Conservation (phyloP, 1,284 basidiomycete genomes). For the Pseudozyma sp. region DNA sequence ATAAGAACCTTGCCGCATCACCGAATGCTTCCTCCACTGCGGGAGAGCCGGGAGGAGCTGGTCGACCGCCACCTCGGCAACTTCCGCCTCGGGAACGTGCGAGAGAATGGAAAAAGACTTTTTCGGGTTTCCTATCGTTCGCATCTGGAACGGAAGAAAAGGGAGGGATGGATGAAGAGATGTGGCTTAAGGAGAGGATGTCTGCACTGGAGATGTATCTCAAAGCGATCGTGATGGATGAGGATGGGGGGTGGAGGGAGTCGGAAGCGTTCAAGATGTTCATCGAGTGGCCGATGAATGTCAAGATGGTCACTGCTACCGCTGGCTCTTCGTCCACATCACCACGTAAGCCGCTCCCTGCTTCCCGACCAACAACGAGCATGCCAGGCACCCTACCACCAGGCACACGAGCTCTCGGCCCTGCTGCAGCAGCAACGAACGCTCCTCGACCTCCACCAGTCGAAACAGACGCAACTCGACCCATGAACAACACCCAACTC, state of each 20-base stretch:
- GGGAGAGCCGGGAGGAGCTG: constrained; percentile 35
- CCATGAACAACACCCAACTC: constrained; percentile 84
- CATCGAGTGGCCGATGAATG: constrained; percentile 77
- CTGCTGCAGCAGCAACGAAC: constrained; percentile 14
- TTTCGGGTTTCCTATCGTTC: constrained; percentile 35
- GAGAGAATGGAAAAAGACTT: constrained; percentile 61
- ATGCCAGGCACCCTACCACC: constrained; percentile 33
- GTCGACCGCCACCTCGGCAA: constrained; percentile 75
- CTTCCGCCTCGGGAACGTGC: constrained; percentile 86
- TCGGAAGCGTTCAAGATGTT: constrained; percentile 85
- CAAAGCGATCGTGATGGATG: constrained; percentile 82
- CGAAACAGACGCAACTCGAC: constrained; percentile 87
- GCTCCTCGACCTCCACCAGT: constrained; percentile 71
- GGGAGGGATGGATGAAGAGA: constrained; percentile 26
- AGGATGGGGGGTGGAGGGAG: constrained; percentile 85
- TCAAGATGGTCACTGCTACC: constrained; percentile 29
- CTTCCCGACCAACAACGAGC: constrained; percentile 1
- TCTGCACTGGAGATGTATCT: constrained; percentile 84
- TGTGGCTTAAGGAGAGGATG: constrained; percentile 80
- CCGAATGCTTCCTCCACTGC: constrained; percentile 69
- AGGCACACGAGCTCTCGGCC: constrained; percentile 18
- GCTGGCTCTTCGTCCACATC: constrained; percentile 4
- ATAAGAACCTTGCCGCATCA: constrained; percentile 81
- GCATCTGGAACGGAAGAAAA: constrained; percentile 23
- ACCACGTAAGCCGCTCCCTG: neutral